Base-by-base conservation (phyloP, 179 eudicot species). In the Corrigiola litoralis region DNA sequence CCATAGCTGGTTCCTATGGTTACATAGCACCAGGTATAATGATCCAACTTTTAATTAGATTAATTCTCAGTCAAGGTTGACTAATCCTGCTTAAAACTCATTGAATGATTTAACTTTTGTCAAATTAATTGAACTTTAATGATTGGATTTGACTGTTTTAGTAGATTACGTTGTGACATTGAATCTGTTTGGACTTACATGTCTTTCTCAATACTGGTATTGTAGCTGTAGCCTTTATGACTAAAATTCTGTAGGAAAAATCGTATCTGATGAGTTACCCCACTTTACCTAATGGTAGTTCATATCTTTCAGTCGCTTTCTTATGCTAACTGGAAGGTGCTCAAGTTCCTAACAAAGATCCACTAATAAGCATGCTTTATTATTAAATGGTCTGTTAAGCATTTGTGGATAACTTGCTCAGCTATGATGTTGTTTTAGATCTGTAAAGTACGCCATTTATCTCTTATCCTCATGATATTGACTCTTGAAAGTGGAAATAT, bases 1-100 rank as follows among this genome's bases (percentile, higher is more conserved):
- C 98, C 5, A 85, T 92, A 73, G 98, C 98, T 71, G 98, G 98
- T 20, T 89, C 98, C 33, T 92, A 89, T 62, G 98, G 98, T 28
- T 92, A 92, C 57, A 92, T 92, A 58, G 98, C 98, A 21, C 98
- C 98, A 70, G 96, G 98, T 92, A 80, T 50, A 13, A 38, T 31
- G 18, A 4, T 50, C 54, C 17, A 1, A 21, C 37, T 12, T 23
- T 27, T 18, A 27, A 21, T 36, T 5, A 37, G 34, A 23, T 23
- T 58, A n/a, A n/a, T 24, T 25, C 8, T 52, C 7, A 14, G 24
- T 17, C n/a, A 12, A 10, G 16, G 6, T 17, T 1, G 13, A 11
- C 53, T 65, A 57, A 65, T 25, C n/a, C 24, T 50, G 55, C 34
- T 51, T 1, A 49, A 33, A n/a, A 9, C 41, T 66, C 60, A 33